A percentile compares a stretch with the other conserved stretches of the same genome.
Evolutionary conservation across 345 rosid species (phyloP).

Genomic region (Citrus sinensis): DNA sequence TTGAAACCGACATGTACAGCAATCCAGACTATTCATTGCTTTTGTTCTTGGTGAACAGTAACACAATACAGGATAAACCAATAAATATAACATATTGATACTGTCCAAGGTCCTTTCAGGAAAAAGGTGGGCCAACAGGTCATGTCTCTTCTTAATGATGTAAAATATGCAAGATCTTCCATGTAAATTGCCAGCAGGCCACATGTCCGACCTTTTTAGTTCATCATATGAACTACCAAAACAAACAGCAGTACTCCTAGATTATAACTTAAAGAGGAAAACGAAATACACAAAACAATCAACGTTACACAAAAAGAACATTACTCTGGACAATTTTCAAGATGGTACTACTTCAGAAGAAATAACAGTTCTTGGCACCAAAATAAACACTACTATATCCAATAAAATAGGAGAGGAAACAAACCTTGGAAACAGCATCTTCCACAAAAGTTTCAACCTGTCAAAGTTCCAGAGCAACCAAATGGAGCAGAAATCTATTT

Average conservation of each 20-base stretch:
- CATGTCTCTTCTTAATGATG: neutral
- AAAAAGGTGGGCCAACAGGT: neutral
- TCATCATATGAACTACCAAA: neutral
- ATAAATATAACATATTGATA: neutral
- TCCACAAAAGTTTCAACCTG: constrained; percentile 86
- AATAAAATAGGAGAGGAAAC: constrained; percentile 19
- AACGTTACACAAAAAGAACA: neutral
- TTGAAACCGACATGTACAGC: neutral
- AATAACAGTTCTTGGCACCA: neutral
- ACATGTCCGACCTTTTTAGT: neutral
- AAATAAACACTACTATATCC: neutral
- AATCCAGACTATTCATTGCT: neutral
- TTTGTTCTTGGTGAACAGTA: neutral
- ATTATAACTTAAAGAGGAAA: neutral
- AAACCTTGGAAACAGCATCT: constrained; percentile 89
- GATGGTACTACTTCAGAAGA: neutral
- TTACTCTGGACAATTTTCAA: neutral
- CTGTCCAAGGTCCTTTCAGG: neutral
- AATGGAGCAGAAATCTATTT: constrained; percentile 9
- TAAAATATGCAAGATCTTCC: neutral
- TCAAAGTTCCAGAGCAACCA: constrained; percentile 24
- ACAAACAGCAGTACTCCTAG: neutral
- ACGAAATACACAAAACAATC: neutral
- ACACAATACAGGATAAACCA: neutral
- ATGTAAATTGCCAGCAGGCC: neutral